phyloP scores from a whole-genome alignment of 352 stramenopile species.

The Pythium dissimile region DNA sequence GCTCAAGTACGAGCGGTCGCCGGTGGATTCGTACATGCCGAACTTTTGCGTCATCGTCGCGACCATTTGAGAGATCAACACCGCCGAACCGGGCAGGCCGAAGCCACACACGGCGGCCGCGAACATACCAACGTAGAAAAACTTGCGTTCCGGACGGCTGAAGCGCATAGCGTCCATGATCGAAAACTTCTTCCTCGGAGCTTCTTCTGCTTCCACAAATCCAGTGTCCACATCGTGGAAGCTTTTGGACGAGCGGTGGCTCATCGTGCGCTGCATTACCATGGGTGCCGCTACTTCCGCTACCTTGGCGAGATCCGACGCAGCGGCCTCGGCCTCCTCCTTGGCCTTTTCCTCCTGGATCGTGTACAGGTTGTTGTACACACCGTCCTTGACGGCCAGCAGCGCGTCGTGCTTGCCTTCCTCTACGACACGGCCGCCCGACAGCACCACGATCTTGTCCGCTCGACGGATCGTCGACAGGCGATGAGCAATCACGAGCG shows the following conservation, averaged over 20 bases:
- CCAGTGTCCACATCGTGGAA: conserved; percentile 31
- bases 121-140: conserved; percentile 29
- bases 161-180: conserved; percentile 25
- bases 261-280: conserved; percentile 66
- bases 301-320: conserved; percentile 69
- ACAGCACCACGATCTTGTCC: conserved; percentile 45
- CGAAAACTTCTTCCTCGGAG: conserved; percentile 29
- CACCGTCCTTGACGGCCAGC: conserved; percentile 47
- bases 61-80: conserved; percentile 18
- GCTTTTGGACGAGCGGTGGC: conserved; percentile 57
- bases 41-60: conserved; percentile 26
- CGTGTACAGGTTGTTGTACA: conserved; percentile 81
- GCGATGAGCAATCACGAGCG: conserved; percentile 51
- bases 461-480: conserved; percentile 42
- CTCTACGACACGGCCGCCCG: conserved; percentile 31
- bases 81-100: conserved; percentile 7
- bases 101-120: conserved; percentile 27
- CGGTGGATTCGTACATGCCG: background rate
- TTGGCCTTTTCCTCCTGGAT: conserved; percentile 33
- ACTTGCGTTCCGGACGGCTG: conserved; percentile 34
- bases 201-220: conserved; percentile 17
- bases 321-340: background rate
- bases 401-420: conserved; percentile 33
- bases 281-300: conserved; percentile 64
- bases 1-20: conserved; percentile 19